These are phyloP conservation scores for Mucor sp. DNA, from an alignment of 371 early-diverging fungal species.

Conservation along the genomic window DNA sequence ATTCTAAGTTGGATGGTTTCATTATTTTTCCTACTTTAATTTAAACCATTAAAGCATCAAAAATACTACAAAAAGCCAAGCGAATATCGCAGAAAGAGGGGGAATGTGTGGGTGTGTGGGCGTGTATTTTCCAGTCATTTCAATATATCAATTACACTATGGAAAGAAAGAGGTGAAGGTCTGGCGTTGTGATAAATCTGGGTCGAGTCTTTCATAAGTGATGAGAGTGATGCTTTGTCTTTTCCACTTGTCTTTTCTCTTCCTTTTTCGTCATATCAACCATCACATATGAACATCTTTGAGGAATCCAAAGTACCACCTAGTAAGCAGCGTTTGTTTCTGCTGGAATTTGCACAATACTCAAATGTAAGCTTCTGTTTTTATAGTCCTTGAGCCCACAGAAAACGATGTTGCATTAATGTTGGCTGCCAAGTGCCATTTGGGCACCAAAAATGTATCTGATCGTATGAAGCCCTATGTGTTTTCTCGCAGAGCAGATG, in stretches of 20 bases:
- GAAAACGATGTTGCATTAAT: constrained; percentile 92
- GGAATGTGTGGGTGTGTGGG: neutral
- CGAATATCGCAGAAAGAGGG: neutral
- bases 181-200: neutral
- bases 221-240: neutral
- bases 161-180: neutral
- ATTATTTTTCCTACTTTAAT: constrained; percentile 10
- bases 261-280: neutral
- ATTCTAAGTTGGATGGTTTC: constrained; percentile 66
- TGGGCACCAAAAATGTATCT: constrained; percentile 92
- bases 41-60: neutral
- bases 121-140: neutral
- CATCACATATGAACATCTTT: neutral
- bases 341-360: neutral
- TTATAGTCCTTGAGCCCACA: constrained; percentile 65
- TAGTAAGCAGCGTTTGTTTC: neutral
- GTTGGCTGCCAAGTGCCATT: constrained; percentile 92
- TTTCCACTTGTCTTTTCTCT: neutral
- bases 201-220: neutral
- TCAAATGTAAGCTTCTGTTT: neutral
- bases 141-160: neutral
- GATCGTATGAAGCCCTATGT: constrained; percentile 91
- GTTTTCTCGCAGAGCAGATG: constrained; percentile 93
- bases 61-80: neutral
- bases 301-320: neutral